A percentile compares a stretch with the other conserved stretches of the same genome.
Conservation (phyloP, 1,284 basidiomycete genomes). For the Coriolopsis trogii region DNA sequence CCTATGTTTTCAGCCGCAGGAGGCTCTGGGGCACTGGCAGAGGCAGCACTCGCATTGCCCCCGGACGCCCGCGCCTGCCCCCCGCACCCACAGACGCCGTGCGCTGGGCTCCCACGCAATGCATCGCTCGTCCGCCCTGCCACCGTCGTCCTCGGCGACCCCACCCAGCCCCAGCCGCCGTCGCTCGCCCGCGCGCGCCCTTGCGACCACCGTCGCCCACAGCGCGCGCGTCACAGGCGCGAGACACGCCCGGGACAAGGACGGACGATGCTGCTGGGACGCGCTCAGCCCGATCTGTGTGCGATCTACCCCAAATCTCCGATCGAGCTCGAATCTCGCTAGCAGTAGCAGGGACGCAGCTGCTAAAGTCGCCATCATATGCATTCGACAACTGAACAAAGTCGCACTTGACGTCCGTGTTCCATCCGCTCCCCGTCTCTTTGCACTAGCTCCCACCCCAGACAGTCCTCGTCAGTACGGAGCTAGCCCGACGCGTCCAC, state of each 20-base stretch:
- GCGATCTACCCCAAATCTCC: conserved; percentile 22
- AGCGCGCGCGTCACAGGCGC: not conserved
- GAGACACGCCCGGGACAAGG: no score
- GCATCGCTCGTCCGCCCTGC: not conserved
- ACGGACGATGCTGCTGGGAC: not conserved
- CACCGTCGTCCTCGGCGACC: not conserved
- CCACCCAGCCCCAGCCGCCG: not conserved
- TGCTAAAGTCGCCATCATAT: no score
- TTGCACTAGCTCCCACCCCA: no score
- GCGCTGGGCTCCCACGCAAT: not conserved
- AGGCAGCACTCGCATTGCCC: conserved; percentile 18
- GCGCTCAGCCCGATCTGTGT: conserved; percentile 14
- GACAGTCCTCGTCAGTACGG: no score
- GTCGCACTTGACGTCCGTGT: no score
- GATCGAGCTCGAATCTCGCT: conserved; percentile 13
- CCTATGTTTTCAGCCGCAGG: conserved; percentile 8
- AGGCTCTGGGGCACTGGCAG: not conserved
- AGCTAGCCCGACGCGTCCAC: no score
- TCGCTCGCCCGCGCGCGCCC: not conserved
- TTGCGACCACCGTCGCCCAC: not conserved
- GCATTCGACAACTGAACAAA: no score
- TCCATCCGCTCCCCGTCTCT: not conserved
- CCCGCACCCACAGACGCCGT: not conserved
- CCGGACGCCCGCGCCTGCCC: conserved; percentile 7
- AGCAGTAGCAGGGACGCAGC: no score